Conservation (phyloP, 2,329 filamentous ascomycete species). For the Sporothrix phasma region DNA sequence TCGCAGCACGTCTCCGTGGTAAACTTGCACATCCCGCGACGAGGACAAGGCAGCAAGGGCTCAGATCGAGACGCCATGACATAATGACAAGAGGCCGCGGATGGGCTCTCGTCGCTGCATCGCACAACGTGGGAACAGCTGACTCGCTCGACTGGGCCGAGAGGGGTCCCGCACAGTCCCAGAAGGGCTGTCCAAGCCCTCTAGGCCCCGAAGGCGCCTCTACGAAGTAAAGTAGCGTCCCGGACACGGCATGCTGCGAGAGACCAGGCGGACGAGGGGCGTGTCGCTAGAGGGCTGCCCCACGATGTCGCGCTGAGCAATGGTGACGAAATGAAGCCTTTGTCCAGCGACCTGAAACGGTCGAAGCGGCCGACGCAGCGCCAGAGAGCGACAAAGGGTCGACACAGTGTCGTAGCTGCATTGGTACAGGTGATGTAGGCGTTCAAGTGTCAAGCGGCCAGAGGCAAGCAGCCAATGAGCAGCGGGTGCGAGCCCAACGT, state of each 20-base stretch:
- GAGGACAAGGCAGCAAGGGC: neutral
- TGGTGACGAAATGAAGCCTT: neutral
- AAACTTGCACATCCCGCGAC: neutral
- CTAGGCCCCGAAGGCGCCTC: neutral
- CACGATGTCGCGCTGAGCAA: neutral
- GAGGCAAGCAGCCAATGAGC: constrained; percentile 15
- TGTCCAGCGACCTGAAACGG: neutral
- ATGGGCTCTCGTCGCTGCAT: constrained; percentile 24
- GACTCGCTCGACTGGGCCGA: constrained; percentile 27
- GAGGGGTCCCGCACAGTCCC: neutral
- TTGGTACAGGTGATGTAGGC: neutral
- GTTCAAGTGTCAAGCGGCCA: neutral
- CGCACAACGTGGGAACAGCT: constrained; percentile 31
- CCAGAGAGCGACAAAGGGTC: no score
- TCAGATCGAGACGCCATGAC: neutral
- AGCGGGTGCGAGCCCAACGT: constrained; percentile 14
- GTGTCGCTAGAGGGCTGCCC: neutral
- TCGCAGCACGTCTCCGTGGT: neutral
- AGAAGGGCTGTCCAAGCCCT: neutral
- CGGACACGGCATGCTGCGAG: neutral
- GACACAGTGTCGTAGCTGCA: neutral
- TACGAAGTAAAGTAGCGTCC: neutral
- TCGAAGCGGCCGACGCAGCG: neutral
- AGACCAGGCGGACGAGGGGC: neutral
- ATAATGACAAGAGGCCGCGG: constrained; percentile 2